Percentiles rank a stretch among this genome's conserved stretches.
These are phyloP conservation scores for Leptodontidium sp. DNA, from an alignment of 2,329 filamentous ascomycete genomes.

Conservation along the genomic window DNA sequence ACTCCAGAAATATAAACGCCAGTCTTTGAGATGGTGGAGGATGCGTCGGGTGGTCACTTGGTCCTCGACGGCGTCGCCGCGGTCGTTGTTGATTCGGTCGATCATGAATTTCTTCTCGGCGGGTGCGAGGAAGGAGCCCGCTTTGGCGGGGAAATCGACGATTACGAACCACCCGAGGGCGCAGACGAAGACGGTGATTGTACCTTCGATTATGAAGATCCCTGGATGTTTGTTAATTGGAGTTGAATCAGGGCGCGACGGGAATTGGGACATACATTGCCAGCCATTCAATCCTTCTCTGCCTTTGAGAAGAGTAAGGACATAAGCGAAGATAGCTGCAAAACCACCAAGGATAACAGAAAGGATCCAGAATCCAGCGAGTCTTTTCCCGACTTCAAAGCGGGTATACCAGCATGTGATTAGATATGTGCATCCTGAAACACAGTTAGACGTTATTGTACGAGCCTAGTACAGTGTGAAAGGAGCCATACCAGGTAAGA, in stretches of 20 bases:
- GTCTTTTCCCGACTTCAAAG: conserved; percentile 21
- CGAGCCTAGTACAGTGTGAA: neutral
- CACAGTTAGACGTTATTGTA: neutral
- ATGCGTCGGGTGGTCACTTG: conserved; percentile 59
- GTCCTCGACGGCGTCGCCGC: conserved; percentile 58
- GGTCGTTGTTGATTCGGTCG: conserved; percentile 62
- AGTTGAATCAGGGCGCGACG: no score
- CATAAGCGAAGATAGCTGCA: conserved; percentile 19
- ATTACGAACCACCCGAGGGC: conserved; percentile 63
- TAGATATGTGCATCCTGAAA: conserved; percentile 17
- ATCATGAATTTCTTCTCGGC: conserved; percentile 61
- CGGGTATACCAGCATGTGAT: conserved; percentile 25
- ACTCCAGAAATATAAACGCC: conserved; percentile 68
- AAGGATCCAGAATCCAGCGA: conserved; percentile 21
- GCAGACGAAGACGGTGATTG: conserved; percentile 59
- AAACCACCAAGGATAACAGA: conserved; percentile 16
- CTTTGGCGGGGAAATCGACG: conserved; percentile 65
- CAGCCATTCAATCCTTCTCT: conserved; percentile 19
- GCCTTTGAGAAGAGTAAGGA: conserved; percentile 15
- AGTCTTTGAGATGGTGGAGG: conserved; percentile 56
- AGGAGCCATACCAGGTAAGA: conserved; percentile 30
- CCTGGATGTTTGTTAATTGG: no score
- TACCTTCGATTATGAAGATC: conserved; percentile 54
- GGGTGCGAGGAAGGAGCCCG: conserved; percentile 57
- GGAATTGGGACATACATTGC: no score